Base-by-base conservation (phyloP, 257 asterid species). In the Parsonsia alboflavescens region DNA sequence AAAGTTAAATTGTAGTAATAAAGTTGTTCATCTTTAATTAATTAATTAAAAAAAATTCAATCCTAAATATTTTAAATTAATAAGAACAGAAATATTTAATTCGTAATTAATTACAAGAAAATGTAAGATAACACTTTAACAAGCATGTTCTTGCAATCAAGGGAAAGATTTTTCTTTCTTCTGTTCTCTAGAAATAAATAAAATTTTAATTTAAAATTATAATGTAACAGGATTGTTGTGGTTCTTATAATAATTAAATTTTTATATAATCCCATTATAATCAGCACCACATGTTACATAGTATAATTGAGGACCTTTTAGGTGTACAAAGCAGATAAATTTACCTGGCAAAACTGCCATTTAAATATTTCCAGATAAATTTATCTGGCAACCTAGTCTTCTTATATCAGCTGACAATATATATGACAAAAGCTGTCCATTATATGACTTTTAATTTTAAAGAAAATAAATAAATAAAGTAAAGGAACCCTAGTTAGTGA, bases 371-470 rank as follows among this genome's bases (percentile, higher is more conserved):
- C 64, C 68, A 63, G 45, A 63, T 63, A 33, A 63, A 15, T 63
- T 15, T 33, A 64, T 64, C 70, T 64, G 70, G 70, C 70, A 65
- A 16, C 0, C 49, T 45, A 8, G 1, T 10, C n/a, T n/a, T 7
- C 17, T 39, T 10, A 30, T 3, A 19, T 62, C 69, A 33, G 48
- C 69, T 17, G 5, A 28, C 41, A 28, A 61, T 17, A 33, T 33
- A 13, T 3, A 64, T 6, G 50, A 36, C 70, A 64, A 64, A 64
- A 63, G 13, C 13, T 64, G 17, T 39, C 70, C 48, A 65, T 17
- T 65, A 65, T 65, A 65, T 19, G 70, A 65, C 70, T 65, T 52
- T 64, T 39, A 39, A n/a, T n/a, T n/a, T n/a, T n/a, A n/a, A n/a
- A n/a, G n/a, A n/a, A n/a, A n/a, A n/a, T n/a, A n/a, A n/a, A n/a